Percentiles rank a stretch among this genome's conserved stretches.
Evolutionary conservation across 306 rosid genomes (phyloP).

Genomic region (Trifolium pratense): DNA sequence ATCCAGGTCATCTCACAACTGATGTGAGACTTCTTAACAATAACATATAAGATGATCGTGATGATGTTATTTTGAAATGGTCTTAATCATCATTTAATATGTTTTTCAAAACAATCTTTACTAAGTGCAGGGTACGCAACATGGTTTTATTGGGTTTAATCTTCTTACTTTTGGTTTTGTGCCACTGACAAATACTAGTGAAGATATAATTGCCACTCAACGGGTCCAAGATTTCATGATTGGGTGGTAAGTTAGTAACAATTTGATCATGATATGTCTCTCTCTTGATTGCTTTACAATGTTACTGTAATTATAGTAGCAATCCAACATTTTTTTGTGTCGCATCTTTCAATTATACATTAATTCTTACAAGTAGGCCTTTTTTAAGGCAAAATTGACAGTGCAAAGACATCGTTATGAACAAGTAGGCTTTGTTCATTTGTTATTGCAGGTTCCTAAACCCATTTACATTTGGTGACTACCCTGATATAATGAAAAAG

Average conservation of each 20-base stretch:
- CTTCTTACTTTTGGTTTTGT: conserved; percentile 34
- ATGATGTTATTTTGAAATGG: not conserved
- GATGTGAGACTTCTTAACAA: too few species aligned
- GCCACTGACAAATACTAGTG: conserved; percentile 51
- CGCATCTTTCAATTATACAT: not conserved
- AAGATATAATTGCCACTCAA: conserved; percentile 53
- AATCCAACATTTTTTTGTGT: too few species aligned
- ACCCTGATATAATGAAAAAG: conserved; percentile 57
- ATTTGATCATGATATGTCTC: not conserved
- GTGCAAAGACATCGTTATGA: too few species aligned
- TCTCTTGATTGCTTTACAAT: too few species aligned
- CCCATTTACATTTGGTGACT: conserved; percentile 67
- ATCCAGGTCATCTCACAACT: too few species aligned
- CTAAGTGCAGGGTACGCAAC: conserved; percentile 59
- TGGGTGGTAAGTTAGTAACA: conserved; percentile 56
- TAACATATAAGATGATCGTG: not conserved
- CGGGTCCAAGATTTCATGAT: conserved; percentile 49
- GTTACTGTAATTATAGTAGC: too few species aligned
- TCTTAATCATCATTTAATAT: not conserved
- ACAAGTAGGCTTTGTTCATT: not conserved
- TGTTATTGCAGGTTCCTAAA: conserved; percentile 54
- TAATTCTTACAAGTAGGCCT: not conserved
- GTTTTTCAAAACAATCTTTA: not conserved
- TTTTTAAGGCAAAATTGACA: too few species aligned
- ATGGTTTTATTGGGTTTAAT: conserved; percentile 64